phyloP scores from a whole-genome alignment of 768 basidiomycete species.

The Butyriboletus loyo region DNA sequence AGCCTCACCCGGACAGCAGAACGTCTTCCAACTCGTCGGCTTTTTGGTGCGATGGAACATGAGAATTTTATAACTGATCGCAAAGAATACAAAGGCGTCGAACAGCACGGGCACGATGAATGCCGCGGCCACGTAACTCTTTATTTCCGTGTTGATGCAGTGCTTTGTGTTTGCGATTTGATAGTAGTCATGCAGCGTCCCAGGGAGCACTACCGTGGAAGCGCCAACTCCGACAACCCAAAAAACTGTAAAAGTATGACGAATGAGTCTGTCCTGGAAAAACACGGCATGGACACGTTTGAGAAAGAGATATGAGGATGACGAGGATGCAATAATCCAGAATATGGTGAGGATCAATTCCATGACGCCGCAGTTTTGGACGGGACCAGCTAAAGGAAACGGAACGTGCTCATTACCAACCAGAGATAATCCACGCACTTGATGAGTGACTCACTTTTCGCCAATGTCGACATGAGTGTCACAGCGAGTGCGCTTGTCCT shows the following conservation, averaged over 20 bases:
- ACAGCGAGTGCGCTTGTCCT: conserved; percentile 21
- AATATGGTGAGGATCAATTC: conserved; percentile 12
- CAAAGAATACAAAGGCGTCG: conserved; percentile 35
- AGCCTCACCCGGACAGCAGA: conserved; percentile 20
- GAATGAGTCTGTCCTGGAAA: conserved; percentile 16
- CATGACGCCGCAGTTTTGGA: conserved; percentile 18
- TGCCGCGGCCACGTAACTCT: conserved; percentile 24
- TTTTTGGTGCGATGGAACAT: conserved; percentile 12
- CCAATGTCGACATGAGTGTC: conserved; percentile 13
- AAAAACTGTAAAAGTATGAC: conserved; percentile 25
- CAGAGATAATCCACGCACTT: not conserved
- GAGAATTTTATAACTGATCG: conserved; percentile 32
- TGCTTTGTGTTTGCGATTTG: conserved; percentile 33
- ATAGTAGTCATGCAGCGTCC: conserved; percentile 18
- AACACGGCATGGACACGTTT: conserved; percentile 38
- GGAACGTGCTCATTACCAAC: not conserved
- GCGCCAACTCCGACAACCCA: conserved; percentile 33
- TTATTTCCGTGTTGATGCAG: conserved; percentile 27
- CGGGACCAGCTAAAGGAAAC: conserved; percentile 19
- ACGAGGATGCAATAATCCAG: conserved; percentile 22
- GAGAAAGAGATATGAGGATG: conserved; percentile 37
- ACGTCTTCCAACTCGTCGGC: conserved; percentile 13
- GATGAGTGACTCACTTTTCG: conserved; percentile 16
- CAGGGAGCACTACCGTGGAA: conserved; percentile 27
- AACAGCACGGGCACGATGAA: conserved; percentile 30